Percentiles rank a stretch among this genome's conserved stretches.
Evolutionary conservation across 139 green algal genomes (phyloP).

Genomic region (Dunaliella primolecta): DNA sequence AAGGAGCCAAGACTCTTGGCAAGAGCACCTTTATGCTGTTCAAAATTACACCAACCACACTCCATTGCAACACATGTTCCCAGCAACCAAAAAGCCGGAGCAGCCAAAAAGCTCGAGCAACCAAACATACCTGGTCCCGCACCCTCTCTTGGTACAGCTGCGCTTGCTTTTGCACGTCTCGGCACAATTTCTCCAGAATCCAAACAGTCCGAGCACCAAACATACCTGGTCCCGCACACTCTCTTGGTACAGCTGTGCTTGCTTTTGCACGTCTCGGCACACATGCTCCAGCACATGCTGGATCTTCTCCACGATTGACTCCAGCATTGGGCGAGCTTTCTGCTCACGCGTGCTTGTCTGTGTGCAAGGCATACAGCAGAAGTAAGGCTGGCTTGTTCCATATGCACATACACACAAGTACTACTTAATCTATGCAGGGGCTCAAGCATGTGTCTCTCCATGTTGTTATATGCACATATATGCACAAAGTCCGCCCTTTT

Average conservation of each 20-base stretch:
- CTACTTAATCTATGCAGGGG: neutral
- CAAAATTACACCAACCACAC: too few species aligned
- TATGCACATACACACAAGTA: neutral
- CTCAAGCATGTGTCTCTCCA: too few species aligned
- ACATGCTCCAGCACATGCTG: constrained; percentile 68
- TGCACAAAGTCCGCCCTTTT: too few species aligned
- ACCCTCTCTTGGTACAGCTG: constrained; percentile 69
- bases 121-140: constrained; percentile 47
- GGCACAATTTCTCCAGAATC: constrained; percentile 65
- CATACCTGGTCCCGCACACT: constrained; percentile 54
- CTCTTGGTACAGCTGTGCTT: constrained; percentile 69
- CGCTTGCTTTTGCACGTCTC: constrained; percentile 62
- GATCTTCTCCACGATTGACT: constrained; percentile 65
- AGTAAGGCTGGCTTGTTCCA: too few species aligned
- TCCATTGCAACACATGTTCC: too few species aligned
- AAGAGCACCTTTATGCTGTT: too few species aligned
- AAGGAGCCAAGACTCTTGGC: too few species aligned
- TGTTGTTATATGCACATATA: too few species aligned
- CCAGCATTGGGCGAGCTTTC: constrained; percentile 61
- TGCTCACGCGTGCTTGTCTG: constrained; percentile 59
- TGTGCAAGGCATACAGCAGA: constrained; percentile 1
- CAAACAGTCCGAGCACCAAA: too few species aligned
- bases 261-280: constrained; percentile 61
- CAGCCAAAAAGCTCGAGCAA: too few species aligned
- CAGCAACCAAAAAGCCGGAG: too few species aligned